Conservation (phyloP, 176 grass and related monocot genomes). For the Oryza officinalis region DNA sequence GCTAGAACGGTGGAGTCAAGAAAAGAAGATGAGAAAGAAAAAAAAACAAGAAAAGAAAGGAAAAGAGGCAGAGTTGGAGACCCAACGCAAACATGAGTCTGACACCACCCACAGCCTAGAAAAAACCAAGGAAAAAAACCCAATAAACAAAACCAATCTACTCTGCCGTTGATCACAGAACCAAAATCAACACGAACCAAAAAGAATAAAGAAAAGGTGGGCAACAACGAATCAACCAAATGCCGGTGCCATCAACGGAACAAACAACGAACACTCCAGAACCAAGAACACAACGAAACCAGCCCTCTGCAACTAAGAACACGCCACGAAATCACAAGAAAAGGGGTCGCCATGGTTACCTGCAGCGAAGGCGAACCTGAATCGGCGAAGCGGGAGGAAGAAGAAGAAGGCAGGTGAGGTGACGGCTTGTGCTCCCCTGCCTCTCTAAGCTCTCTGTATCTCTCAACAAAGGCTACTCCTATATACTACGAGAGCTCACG, state of each 20-base stretch:
- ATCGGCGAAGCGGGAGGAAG: not conserved
- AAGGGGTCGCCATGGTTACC: not conserved
- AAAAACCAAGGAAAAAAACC: not conserved
- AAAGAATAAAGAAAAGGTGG: not conserved
- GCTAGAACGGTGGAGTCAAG: not conserved
- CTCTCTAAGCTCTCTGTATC: not conserved
- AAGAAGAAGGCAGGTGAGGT: not conserved
- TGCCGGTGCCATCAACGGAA: conserved; percentile 7
- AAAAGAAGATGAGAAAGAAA: not conserved
- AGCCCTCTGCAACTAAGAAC: not conserved
- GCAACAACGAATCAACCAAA: conserved; percentile 18
- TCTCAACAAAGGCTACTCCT: not conserved
- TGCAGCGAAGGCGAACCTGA: not conserved
- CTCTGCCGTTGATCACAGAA: conserved; percentile 12
- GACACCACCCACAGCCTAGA: conserved; percentile 31
- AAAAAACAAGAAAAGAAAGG: not conserved
- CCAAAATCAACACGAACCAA: not conserved
- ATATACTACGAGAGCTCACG: not conserved
- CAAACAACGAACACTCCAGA: not conserved
- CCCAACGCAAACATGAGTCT: conserved; percentile 42
- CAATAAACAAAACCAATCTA: conserved; percentile 35
- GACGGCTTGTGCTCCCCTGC: not conserved
- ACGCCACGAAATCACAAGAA: not conserved
- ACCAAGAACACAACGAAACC: not conserved
- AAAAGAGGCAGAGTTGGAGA: conserved; percentile 32